Base-by-base conservation (phyloP, 2,329 filamentous ascomycete species). In the Xylaria arbuscula region DNA sequence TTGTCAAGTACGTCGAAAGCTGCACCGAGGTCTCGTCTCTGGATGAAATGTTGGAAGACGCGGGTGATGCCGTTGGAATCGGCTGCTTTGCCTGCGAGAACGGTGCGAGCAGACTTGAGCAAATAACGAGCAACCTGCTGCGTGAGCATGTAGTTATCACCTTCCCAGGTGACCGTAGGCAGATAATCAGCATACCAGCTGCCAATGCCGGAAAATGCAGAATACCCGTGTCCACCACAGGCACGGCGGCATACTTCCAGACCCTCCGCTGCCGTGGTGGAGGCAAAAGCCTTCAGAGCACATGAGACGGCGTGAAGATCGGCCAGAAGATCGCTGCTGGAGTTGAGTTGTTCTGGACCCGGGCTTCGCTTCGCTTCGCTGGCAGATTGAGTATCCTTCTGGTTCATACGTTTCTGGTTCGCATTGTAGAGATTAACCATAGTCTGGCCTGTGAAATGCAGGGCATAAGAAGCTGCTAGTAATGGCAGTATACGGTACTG, bases 401-500 rank as follows among this genome's bases (percentile, higher is more conserved):
- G 55, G 24, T 15, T 19, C 55, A 57, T 57, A 28, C 55, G 55
- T 32, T 57, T 45, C 38, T 57, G 55, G 15, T 57, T 57, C 38
- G 38, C 55, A 32, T 57, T 57, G 38, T 57, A 57, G 15, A 57
- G 38, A 42, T 57, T 45, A 19, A 57, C 38, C 55, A 57, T 57
- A 22, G 3, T 57, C 7, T 13, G 55, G 22, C 55, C 55, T 1
- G 55, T 57, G 15, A 57, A 57, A 28, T 45, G 55, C 13, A 57
- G 22, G 38, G 55, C 55, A 45, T 57, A 57, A 24, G 55, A 57
- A 57, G 55, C 55, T 13, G 55, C 55, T 11, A 57, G 40, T 17
- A 57, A 45, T 24, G 55, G 55, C 38, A 57, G 55, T 57, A 57
- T 57, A n/a, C 55, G 55, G 55, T 57, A 57, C 55, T 57, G 55